Conservation (phyloP, 208 protist species). For the Leishmania amazonensis region DNA sequence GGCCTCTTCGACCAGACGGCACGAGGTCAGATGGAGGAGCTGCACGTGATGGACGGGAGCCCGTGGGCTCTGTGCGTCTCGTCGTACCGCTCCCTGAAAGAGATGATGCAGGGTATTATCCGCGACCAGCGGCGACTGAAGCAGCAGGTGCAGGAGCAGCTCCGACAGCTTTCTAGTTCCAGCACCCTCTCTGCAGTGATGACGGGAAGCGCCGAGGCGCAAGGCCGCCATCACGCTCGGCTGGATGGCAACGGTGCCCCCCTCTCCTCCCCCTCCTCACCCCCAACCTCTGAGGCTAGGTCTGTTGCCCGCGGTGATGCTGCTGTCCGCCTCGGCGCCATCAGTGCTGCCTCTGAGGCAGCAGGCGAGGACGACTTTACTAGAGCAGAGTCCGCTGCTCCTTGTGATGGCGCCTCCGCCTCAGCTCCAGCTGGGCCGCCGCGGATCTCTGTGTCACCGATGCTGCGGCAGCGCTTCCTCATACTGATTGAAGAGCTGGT, state of each 20-base stretch:
- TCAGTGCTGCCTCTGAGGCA: background rate
- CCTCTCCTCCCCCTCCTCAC: background rate
- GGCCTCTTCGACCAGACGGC: slow-evolving; percentile 49
- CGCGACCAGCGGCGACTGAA: slow-evolving; percentile 66
- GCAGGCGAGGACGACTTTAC: background rate
- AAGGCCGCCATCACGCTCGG: background rate
- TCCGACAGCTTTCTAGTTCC: slow-evolving; percentile 34
- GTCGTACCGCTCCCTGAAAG: slow-evolving; percentile 76
- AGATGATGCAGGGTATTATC: slow-evolving; percentile 69
- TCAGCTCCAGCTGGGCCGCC: background rate
- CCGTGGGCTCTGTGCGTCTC: slow-evolving; percentile 78
- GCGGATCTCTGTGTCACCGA: slow-evolving; percentile 39
- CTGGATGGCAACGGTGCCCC: background rate
- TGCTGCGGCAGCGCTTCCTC: slow-evolving; percentile 81
- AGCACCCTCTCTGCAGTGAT: slow-evolving; percentile 29
- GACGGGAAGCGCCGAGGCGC: slow-evolving; percentile 1
- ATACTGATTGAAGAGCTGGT: slow-evolving; percentile 79
- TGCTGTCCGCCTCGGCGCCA: background rate
- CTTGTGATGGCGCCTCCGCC: background rate
- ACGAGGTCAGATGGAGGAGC: slow-evolving; percentile 80
- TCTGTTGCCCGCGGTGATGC: background rate
- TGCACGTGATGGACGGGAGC: slow-evolving; percentile 88
- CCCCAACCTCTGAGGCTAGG: background rate
- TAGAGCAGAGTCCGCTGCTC: background rate
- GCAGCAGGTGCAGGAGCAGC: slow-evolving; percentile 60